Evolutionary conservation across 768 basidiomycete species (phyloP).

Genomic region (Mycena filopes): DNA sequence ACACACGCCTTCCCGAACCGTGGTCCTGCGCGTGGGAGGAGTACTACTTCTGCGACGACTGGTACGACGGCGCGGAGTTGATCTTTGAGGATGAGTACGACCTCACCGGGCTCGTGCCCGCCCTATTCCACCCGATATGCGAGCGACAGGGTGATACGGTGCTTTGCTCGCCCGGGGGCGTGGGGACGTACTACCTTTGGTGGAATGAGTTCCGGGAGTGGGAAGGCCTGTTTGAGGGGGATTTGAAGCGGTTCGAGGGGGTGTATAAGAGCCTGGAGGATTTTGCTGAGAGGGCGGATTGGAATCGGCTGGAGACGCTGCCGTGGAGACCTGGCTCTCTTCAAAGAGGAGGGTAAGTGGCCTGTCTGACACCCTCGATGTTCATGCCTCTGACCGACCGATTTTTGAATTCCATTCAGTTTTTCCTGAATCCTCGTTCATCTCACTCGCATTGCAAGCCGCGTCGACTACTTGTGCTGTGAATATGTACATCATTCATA

Average conservation of each 20-base stretch:
- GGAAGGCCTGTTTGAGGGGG: neutral
- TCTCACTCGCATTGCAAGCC: too few species aligned
- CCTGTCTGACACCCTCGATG: too few species aligned
- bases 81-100: neutral
- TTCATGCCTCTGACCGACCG: too few species aligned
- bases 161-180: neutral
- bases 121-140: neutral
- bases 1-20: constrained; percentile 8
- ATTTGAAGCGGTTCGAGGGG: constrained; percentile 2
- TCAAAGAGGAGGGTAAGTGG: too few species aligned
- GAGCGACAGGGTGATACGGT: neutral
- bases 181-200: constrained; percentile 9
- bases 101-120: neutral
- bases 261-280: neutral
- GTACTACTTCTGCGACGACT: neutral
- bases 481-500: too few species aligned
- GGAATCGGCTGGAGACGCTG: constrained; percentile 8
- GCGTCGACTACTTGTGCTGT: too few species aligned
- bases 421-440: too few species aligned
- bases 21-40: constrained; percentile 2
- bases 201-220: neutral
- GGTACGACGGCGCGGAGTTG: neutral
- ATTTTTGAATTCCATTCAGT: too few species aligned
- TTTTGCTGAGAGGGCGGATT: constrained; percentile 3
- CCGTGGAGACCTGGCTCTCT: too few species aligned